Evolutionary conservation across 2,329 filamentous ascomycete genomes (phyloP), one percentile per base, ranked within the genome.

Genomic region (Aspergillus terreus): DNA sequence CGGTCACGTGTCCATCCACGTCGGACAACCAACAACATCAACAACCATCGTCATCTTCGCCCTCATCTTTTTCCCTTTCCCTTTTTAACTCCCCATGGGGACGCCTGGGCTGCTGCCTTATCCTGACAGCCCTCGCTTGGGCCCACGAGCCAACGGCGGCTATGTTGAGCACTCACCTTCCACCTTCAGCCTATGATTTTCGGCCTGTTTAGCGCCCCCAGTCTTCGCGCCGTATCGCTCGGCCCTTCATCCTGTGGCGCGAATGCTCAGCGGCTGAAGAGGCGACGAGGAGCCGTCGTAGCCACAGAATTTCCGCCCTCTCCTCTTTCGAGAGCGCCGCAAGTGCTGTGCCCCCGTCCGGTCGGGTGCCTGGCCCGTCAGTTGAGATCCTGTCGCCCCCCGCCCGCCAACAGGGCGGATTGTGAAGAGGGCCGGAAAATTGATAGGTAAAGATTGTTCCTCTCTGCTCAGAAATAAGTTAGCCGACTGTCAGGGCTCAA

Each of bases 201-300:
- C 54, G 53, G 55, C 58, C 57, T 57, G 58, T 52, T 65, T 63
- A 61, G 58, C 63, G 63, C 63, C 57, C 53, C 49, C 46, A 56
- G 46, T 50, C 47, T 57, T 53, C 51, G 51, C 58, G 52, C 56
- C 51, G 54, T 56, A 54, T 51, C 52, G 53, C 52, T 51, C 46
- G 19, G 47, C 45, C 47, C 12, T 45, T 33, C 43, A 17, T 32
- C 33, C 36, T 45, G 54, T 52, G 51, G 53, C 53, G 49, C 49
- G 51, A 54, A 49, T 36, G 36, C 32, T 52, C 42, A 52, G 56
- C 56, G 56, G 56, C 52, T 55, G 49, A 58, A 51, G 52, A 32
- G 19, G n/a, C 27, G 36, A 49, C 35, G 46, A 36, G 41, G 36
- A 38, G 12, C 19, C 32, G 46, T 36, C 21, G 23, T 30, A 14